Evolutionary conservation across 148 eudicot species (phyloP).

Genomic region (Silene conica): DNA sequence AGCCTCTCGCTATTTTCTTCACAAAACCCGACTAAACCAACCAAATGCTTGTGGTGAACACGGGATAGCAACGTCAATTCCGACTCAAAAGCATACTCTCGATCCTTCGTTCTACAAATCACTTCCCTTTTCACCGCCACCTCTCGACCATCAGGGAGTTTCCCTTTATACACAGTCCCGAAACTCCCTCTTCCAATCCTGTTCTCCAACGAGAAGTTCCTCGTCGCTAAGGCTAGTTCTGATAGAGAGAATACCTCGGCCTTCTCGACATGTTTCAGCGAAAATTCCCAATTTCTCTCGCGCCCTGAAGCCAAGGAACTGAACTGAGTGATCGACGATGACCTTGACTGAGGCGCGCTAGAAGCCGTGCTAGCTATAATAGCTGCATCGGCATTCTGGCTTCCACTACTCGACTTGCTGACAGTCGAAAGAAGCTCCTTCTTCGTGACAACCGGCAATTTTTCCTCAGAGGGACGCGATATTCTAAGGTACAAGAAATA

Average conservation of each 20-base stretch:
- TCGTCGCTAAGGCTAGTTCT: constrained; percentile 44
- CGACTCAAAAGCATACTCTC: constrained; percentile 41
- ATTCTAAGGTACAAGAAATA: constrained; percentile 28
- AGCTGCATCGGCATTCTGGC: constrained; percentile 24
- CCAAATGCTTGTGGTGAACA: constrained; percentile 64
- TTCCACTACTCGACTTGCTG: constrained; percentile 12
- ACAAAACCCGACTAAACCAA: constrained; percentile 53
- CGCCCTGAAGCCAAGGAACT: constrained; percentile 29
- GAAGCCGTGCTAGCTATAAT: constrained; percentile 29
- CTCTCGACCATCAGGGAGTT: constrained; percentile 42
- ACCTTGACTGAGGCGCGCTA: constrained; percentile 40
- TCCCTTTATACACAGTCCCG: constrained; percentile 46
- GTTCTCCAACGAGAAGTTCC: constrained; percentile 41
- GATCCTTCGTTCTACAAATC: constrained; percentile 27
- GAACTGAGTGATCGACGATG: constrained; percentile 36
- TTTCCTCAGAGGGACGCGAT: background rate
- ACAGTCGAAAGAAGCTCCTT: constrained; percentile 26
- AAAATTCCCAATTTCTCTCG: constrained; percentile 38
- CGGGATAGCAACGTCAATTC: constrained; percentile 41
- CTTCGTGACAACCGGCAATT: constrained; percentile 11
- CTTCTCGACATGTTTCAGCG: constrained; percentile 38
- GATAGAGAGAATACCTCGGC: constrained; percentile 38
- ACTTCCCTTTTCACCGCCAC: constrained; percentile 61
- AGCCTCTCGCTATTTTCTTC: constrained; percentile 48
- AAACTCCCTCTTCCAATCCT: constrained; percentile 60